Base-by-base conservation (phyloP, 225 moss, liverwort and hornwort genomes). In the Antitrichia curtipendula region DNA sequence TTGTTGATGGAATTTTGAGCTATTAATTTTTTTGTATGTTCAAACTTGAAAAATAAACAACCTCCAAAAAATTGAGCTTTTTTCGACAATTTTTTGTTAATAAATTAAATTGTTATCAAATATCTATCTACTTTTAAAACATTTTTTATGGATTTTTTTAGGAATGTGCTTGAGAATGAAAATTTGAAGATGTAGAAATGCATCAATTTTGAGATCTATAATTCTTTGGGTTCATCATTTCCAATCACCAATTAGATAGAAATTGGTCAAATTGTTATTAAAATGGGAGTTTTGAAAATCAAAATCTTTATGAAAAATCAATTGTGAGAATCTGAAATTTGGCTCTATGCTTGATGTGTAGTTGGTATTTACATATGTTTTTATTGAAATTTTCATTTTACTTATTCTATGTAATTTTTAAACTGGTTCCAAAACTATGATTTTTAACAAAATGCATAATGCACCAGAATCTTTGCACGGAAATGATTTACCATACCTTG, bases 381-480 rank as follows among this genome's bases (percentile, higher is more conserved):
- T 47, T 11, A 29, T 73, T 11, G 3, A 72, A 45, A 11, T 10
- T 45, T 29, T 73, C 17, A 5, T 47, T 47, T 18, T 29, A 29
- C 17, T 28, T 13, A 17, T 17, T 17, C 10, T 28, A 16, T 28
- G 43, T 9, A 9, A 10, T 28, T 28, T 28, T 16, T 2, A 45
- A 45, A 45, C 9, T 28, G 9, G 10, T 45, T 45, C 9, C 45
- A 3, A 45, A 28, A 16, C 9, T 3, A 9, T 3, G 3, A 8
- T 9, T 41, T 16, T 28, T 2, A 28, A 9, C 41, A 43, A 45
- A 45, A 72, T 3, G 1, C 6, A 43, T 2, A 9, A 2, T 28
- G 17, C 16, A 72, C 3, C 0, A 2, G 1, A 43, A 45, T 28
- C 9, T 45, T 27, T 45, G 10, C 6, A 16, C 3, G 0, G 0